Evolutionary conservation across 805 yeast genomes (phyloP), one percentile per base, ranked within the genome.

Genomic region (Nakazawaea ishiwadae): DNA sequence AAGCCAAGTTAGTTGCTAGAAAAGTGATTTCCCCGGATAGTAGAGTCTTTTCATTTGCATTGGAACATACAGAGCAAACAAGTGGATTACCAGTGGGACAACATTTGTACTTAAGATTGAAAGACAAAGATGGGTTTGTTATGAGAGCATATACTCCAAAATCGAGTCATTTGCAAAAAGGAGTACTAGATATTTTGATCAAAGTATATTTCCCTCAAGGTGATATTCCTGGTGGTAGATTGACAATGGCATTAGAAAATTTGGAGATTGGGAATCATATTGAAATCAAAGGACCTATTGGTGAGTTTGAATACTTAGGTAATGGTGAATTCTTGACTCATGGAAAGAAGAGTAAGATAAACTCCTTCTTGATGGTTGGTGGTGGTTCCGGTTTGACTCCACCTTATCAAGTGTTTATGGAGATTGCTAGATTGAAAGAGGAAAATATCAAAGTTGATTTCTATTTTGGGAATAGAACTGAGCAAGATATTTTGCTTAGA

Each of bases 301-400:
- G 64, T 12, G 56, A 56, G 33, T 59, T 58, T 42, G 53, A 53
- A 29, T 62, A 62, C 33, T 31, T 26, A 10, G 47, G 47, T 3
- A 19, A 40, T 23, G 56, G 56, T 5, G 10, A 35, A 3, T 44
- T 44, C 12, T 18, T 42, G 14, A 30, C 40, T 35, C 39, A 47
- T 19, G 39, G 38, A 12, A 36, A 47, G 16, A 42, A 45, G 9
- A 43, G 47, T 2, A 38, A 44, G 11, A 49, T 50, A 23, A 47
- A 51, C 12, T 46, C 54, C 3, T 50, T 75, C 50, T 54, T 71
- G 21, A 70, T 75, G 66, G 65, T 75, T 50, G 74, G 76, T 40
- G 80, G 79, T 46, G 80, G 80, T 41, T 59, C 75, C 24, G 79
- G 79, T 39, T 73, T 75, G 52, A 72, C 80, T 23, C 80, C 79